Conservation (phyloP, 2,329 filamentous ascomycete genomes). For the Ophiostoma novo-ulmi region DNA sequence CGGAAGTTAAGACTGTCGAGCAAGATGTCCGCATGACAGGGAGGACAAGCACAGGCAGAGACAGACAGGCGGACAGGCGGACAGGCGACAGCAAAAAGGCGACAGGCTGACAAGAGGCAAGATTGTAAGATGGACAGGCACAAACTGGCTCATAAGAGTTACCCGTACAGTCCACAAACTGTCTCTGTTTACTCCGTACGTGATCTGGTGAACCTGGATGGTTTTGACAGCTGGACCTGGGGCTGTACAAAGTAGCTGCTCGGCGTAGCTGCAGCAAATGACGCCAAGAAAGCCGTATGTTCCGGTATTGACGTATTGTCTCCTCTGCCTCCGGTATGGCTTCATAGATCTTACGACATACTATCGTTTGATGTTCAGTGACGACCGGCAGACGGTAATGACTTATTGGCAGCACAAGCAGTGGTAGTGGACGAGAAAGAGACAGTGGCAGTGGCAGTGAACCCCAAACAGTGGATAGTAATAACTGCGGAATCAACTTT, state of each 20-base stretch:
- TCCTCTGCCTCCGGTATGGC: neutral
- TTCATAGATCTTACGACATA: neutral
- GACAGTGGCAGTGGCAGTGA: neutral
- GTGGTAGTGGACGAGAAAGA: no score
- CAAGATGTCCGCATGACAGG: conserved; percentile 4
- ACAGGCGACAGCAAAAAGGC: neutral
- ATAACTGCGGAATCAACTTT: neutral
- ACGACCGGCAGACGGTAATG: neutral
- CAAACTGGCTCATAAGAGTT: neutral
- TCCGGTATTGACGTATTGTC: neutral
- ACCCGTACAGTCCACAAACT: neutral
- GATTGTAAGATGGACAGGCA: neutral
- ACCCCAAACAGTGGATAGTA: neutral
- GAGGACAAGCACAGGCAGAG: conserved; percentile 4
- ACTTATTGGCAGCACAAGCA: neutral
- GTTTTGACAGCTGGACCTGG: no score
- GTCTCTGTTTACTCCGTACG: neutral
- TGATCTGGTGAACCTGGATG: neutral
- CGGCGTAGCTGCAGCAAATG: neutral
- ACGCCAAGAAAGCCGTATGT: neutral
- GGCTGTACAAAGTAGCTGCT: no score
- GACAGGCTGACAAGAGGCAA: neutral
- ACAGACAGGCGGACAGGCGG: neutral
- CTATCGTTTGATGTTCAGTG: neutral
- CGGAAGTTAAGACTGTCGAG: neutral